Evolutionary conservation across 1,284 basidiomycete species (phyloP).

Genomic region (Marasmius tenuissimus): DNA sequence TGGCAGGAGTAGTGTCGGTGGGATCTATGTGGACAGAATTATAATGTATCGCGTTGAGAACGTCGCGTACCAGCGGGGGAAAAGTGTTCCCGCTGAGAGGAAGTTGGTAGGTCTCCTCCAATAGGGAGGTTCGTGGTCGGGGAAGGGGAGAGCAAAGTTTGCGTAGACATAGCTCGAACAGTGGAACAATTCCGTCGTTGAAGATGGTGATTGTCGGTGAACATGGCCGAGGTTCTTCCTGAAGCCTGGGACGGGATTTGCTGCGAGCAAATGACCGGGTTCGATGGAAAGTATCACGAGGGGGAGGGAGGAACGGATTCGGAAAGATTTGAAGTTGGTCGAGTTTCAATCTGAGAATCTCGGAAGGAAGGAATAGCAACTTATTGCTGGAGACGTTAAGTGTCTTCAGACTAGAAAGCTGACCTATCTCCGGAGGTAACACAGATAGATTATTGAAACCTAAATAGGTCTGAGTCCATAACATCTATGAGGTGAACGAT

Average conservation of each 20-base stretch:
- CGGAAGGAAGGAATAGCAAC: slow-evolving; percentile 62
- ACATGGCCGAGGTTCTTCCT: slow-evolving; percentile 12
- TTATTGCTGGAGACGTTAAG: slow-evolving; percentile 65
- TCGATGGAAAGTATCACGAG: slow-evolving; percentile 16
- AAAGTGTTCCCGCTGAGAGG: slow-evolving; percentile 4
- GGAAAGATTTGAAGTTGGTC: slow-evolving; percentile 45
- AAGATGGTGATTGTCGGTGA: slow-evolving; percentile 27
- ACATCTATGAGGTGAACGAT: slow-evolving; percentile 1
- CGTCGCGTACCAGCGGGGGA: slow-evolving; percentile 14
- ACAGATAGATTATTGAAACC: slow-evolving; percentile 56
- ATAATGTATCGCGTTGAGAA: neutral
- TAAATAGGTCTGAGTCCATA: slow-evolving; percentile 22
- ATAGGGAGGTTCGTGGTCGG: neutral
- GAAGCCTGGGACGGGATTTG: slow-evolving; percentile 11
- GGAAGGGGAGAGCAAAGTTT: slow-evolving; percentile 37
- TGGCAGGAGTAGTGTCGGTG: neutral
- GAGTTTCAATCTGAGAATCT: slow-evolving; percentile 58
- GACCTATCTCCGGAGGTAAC: slow-evolving; percentile 66
- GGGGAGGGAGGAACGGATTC: slow-evolving; percentile 55
- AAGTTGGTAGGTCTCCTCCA: slow-evolving; percentile 3
- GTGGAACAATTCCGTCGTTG: slow-evolving; percentile 34
- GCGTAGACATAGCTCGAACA: slow-evolving; percentile 53
- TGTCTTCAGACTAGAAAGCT: slow-evolving; percentile 52
- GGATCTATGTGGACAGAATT: slow-evolving; percentile 25
- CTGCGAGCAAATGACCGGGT: slow-evolving; percentile 15